Percentiles rank a stretch among this genome's conserved stretches.
Evolutionary conservation across 73 alveolate species (phyloP).

Genomic region (Effrenium voratum): DNA sequence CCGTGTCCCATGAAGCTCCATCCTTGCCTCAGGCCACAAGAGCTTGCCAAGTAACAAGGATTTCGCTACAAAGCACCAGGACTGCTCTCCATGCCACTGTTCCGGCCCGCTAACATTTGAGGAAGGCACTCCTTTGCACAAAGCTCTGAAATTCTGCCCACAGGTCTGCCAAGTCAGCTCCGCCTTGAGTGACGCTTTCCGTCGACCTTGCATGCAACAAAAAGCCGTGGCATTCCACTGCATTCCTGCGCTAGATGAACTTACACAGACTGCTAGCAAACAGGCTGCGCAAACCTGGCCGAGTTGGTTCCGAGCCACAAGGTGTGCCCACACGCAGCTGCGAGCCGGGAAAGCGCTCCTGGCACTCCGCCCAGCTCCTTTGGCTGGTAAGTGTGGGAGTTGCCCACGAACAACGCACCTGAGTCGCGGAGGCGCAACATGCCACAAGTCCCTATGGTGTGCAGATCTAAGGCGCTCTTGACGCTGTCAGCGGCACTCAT

Average conservation of each 20-base stretch:
- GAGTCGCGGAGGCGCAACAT: too few species aligned
- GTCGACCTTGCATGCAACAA: constrained; percentile 2
- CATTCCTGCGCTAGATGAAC: neutral
- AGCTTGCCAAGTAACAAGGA: too few species aligned
- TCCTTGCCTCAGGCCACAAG: neutral
- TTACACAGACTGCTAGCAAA: neutral
- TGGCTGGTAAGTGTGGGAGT: constrained; percentile 93
- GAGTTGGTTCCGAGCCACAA: constrained; percentile 4
- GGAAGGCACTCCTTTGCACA: neutral
- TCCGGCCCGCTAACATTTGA: too few species aligned
- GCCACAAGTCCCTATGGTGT: too few species aligned
- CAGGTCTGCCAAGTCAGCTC: constrained; percentile 62
- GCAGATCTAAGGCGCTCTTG: too few species aligned
- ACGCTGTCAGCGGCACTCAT: too few species aligned
- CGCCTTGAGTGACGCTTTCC: constrained; percentile 66
- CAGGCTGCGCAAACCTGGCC: neutral
- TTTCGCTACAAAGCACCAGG: too few species aligned
- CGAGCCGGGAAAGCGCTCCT: constrained; percentile 53
- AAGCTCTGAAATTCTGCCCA: constrained; percentile 59
- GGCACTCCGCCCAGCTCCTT: constrained; percentile 91
- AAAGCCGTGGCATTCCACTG: neutral
- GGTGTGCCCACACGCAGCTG: neutral
- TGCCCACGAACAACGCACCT: constrained; percentile 73
- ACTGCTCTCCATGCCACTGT: too few species aligned
- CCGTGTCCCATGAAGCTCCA: constrained; percentile 20